These are phyloP conservation scores for Kalmanozyma brasiliensis DNA, from an alignment of 1,284 basidiomycete genomes.

Conservation along the genomic window DNA sequence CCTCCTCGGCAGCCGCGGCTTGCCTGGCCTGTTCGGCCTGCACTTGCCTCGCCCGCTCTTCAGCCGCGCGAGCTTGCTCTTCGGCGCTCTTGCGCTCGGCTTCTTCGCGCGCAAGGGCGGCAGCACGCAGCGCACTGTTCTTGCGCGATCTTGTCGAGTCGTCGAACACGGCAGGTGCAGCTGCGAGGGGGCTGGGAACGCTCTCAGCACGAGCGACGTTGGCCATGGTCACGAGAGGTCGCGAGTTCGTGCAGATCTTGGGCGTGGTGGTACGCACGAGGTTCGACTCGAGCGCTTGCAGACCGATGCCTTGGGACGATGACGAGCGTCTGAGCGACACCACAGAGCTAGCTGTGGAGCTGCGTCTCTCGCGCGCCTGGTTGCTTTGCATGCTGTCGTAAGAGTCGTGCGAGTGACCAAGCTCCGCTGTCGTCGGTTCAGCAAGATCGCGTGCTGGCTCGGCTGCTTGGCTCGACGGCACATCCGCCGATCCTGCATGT, in stretches of 20 bases:
- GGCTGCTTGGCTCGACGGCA: neutral
- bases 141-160: conserved; percentile 35
- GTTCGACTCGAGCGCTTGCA: conserved; percentile 46
- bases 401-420: conserved; percentile 2
- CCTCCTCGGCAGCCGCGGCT: conserved; percentile 29
- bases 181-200: conserved; percentile 24
- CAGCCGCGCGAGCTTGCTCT: conserved; percentile 28
- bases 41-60: conserved; percentile 22
- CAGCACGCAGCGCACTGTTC: conserved; percentile 46
- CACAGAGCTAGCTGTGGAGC: conserved; percentile 5
- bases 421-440: neutral
- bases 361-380: conserved; percentile 3
- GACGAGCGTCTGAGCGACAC: conserved; percentile 31
- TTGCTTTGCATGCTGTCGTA: neutral
- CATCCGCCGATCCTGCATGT: neutral
- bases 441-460: neutral
- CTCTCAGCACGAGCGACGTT: conserved; percentile 30
- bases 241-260: conserved; percentile 18
- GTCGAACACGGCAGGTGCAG: conserved; percentile 12
- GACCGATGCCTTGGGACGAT: conserved; percentile 47
- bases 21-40: conserved; percentile 27
- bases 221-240: conserved; percentile 15
- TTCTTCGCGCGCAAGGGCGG: conserved; percentile 43
- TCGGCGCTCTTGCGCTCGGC: conserved; percentile 36
- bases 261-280: conserved; percentile 38